Evolutionary conservation across 2,329 filamentous ascomycete genomes (phyloP).

Genomic region (Penicillium sp.): DNA sequence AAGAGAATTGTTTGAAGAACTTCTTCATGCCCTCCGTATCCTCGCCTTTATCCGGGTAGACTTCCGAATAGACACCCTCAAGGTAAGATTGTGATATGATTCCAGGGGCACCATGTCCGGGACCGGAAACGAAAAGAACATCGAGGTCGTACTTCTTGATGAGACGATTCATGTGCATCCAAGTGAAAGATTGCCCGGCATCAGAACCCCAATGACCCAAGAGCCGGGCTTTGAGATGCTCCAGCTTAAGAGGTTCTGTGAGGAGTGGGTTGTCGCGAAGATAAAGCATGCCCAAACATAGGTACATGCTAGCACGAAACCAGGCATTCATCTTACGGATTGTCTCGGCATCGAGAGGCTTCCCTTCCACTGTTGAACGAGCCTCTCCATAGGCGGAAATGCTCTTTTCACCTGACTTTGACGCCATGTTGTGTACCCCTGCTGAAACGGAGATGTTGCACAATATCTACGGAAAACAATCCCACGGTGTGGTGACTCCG

Average conservation of each 20-base stretch:
- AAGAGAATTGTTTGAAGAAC: slow-evolving; percentile 83
- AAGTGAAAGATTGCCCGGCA: slow-evolving; percentile 78
- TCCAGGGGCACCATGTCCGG: slow-evolving; percentile 74
- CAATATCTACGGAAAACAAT: background rate
- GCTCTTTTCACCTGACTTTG: slow-evolving; percentile 48
- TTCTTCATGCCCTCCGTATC: slow-evolving; percentile 67
- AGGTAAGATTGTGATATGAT: slow-evolving; percentile 75
- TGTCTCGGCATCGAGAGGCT: slow-evolving; percentile 65
- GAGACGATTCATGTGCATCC: slow-evolving; percentile 77
- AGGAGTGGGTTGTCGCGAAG: slow-evolving; percentile 72
- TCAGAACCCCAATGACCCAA: slow-evolving; percentile 78
- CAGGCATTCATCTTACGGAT: slow-evolving; percentile 68
- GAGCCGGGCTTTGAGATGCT: slow-evolving; percentile 72
- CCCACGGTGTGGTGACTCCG: background rate
- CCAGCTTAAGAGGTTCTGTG: slow-evolving; percentile 64
- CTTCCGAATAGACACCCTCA: slow-evolving; percentile 74
- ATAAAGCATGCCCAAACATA: slow-evolving; percentile 79
- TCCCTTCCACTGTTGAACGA: slow-evolving; percentile 62
- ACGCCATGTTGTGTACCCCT: slow-evolving; percentile 10
- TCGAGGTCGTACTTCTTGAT: slow-evolving; percentile 79
- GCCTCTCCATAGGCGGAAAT: slow-evolving; percentile 66
- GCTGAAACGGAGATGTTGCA: background rate
- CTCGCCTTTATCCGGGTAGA: slow-evolving; percentile 72
- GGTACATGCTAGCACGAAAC: slow-evolving; percentile 72
- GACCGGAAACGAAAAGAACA: slow-evolving; percentile 71